Evolutionary conservation across 352 stramenopile genomes (phyloP).

Genomic region (Phytophthora hibernalis): DNA sequence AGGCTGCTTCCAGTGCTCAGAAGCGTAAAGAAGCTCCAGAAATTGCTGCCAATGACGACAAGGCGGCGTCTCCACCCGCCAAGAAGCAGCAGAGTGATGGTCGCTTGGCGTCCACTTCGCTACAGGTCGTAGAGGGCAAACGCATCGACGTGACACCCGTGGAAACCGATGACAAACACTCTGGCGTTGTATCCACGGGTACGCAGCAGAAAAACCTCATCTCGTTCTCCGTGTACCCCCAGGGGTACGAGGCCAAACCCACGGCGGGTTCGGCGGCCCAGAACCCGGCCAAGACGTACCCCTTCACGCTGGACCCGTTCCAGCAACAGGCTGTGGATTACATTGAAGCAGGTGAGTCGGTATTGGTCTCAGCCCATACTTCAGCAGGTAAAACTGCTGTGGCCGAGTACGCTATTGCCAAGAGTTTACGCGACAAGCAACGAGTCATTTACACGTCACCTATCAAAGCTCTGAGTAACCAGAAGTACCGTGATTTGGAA

Average conservation of each 20-base stretch:
- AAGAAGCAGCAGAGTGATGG: slow-evolving; percentile 61
- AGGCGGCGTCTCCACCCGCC: slow-evolving; percentile 42
- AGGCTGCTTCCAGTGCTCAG: slow-evolving; percentile 31
- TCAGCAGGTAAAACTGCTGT: slow-evolving; percentile 97
- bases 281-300: slow-evolving; percentile 97
- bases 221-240: slow-evolving; percentile 94
- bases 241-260: slow-evolving; percentile 59
- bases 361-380: slow-evolving; percentile 99
- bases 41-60: slow-evolving; percentile 35
- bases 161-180: slow-evolving; percentile 39
- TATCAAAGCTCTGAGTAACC: slow-evolving; percentile 99
- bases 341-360: slow-evolving; percentile 97
- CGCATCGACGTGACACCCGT: slow-evolving; percentile 73
- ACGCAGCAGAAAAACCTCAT: slow-evolving; percentile 97
- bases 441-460: slow-evolving; percentile 99
- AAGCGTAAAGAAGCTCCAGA: slow-evolving; percentile 59
- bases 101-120: slow-evolving; percentile 39
- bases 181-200: slow-evolving; percentile 89
- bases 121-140: slow-evolving; percentile 79
- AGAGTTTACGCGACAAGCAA: slow-evolving; percentile 92
- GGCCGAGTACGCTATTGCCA: slow-evolving; percentile 99
- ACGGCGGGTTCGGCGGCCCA: slow-evolving; percentile 55
- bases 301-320: slow-evolving; percentile 99
- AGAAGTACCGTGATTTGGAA: slow-evolving; percentile 99
- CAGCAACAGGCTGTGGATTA: slow-evolving; percentile 96